Conservation (phyloP, 2,329 filamentous ascomycete genomes). For the Pyrenochaeta sp. region DNA sequence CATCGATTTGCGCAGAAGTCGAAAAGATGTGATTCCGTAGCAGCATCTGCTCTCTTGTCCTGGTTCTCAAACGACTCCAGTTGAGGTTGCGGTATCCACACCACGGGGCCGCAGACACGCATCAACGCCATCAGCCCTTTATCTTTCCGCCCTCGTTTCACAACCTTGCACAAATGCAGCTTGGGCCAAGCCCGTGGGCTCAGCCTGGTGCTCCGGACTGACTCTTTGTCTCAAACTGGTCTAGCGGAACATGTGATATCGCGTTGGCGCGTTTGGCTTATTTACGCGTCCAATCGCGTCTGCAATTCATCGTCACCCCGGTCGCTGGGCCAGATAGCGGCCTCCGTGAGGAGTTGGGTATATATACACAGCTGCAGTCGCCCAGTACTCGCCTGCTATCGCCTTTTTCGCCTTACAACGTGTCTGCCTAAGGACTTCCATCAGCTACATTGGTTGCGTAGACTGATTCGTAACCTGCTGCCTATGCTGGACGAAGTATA, state of each 20-base stretch:
- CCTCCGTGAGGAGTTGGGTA: conserved; percentile 43
- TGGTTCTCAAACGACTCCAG: conserved; percentile 8
- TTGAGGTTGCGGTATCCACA: conserved; percentile 14
- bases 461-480: conserved; percentile 38
- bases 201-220: conserved; percentile 25
- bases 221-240: conserved; percentile 34
- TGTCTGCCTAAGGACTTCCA: conserved; percentile 45
- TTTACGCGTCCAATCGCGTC: conserved; percentile 49
- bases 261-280: conserved; percentile 39
- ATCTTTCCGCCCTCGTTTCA: conserved; percentile 38
- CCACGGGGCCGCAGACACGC: conserved; percentile 4
- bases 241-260: conserved; percentile 48
- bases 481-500: conserved; percentile 40
- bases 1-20: conserved; percentile 3
- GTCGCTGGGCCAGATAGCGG: conserved; percentile 41
- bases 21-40: conserved; percentile 6
- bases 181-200: conserved; percentile 30
- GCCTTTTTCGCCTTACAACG: conserved; percentile 31
- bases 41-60: not conserved
- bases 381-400: conserved; percentile 37
- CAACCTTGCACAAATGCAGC: conserved; percentile 39
- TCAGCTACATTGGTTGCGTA: conserved; percentile 32
- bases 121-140: conserved; percentile 34
- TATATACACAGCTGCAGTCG: conserved; percentile 42
- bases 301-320: conserved; percentile 29